A percentile compares a stretch with the other conserved stretches of the same genome.
Evolutionary conservation across 495 filamentous ascomycete genomes (phyloP).

Genomic region (Jackrogersella minutella): DNA sequence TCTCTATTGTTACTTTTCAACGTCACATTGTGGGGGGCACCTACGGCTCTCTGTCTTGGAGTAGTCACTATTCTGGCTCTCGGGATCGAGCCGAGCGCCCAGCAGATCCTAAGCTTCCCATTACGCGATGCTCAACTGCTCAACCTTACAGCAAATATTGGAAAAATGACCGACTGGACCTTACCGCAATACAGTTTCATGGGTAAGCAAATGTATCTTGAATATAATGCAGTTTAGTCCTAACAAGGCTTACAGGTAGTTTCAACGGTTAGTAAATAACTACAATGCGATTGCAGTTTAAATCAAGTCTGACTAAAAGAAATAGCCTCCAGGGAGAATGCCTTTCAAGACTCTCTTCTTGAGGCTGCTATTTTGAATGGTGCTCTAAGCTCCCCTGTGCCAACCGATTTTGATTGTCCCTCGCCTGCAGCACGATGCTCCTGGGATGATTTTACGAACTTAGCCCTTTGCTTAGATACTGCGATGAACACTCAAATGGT

Average conservation of each 20-base stretch:
- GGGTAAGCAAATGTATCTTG: no score
- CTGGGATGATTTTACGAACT: conserved; percentile 16
- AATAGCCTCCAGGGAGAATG: not conserved
- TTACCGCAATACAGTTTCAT: no score
- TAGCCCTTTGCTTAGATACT: conserved; percentile 21
- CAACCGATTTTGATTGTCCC: conserved; percentile 20
- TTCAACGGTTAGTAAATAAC: no score
- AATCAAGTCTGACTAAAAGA: not conserved
- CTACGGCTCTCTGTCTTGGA: not conserved
- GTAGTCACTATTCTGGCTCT: conserved; percentile 1
- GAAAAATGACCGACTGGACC: not conserved
- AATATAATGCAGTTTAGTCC: not conserved
- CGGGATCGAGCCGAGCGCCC: conserved; percentile 31
- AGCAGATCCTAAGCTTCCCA: conserved; percentile 27
- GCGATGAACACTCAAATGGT: no score
- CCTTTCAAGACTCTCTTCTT: not conserved
- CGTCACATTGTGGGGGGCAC: not conserved
- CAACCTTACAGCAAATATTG: conserved; percentile 4
- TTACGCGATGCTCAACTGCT: not conserved
- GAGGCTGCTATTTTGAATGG: conserved; percentile 9
- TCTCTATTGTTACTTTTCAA: not conserved
- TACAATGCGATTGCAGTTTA: not conserved
- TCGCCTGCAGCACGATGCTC: conserved; percentile 11
- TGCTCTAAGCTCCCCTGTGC: not conserved
- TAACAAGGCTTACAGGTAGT: not conserved